A percentile compares a stretch with the other conserved stretches of the same genome.
Conservation (phyloP, 2,329 filamentous ascomycete species). For the Xylaria hypoxylon region DNA sequence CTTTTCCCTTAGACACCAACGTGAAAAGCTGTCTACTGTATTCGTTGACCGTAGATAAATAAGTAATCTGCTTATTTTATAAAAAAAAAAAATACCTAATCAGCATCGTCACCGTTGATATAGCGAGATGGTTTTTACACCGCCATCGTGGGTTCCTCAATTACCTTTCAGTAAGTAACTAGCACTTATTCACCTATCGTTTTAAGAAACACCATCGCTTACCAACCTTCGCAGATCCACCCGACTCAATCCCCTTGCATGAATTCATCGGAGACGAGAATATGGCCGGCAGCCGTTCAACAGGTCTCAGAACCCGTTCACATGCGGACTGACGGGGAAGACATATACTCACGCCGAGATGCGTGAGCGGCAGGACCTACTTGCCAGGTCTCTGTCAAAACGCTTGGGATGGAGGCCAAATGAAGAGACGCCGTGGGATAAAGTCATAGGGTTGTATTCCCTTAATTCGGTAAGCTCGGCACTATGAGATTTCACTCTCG, state of each 20-base stretch:
- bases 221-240: constrained; percentile 52
- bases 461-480: constrained; percentile 69
- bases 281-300: constrained; percentile 72
- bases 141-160: constrained; percentile 48
- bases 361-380: constrained; percentile 71
- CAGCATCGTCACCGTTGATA: background rate
- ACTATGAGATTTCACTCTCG: background rate
- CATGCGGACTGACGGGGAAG: constrained; percentile 76
- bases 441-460: constrained; percentile 77
- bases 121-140: constrained; percentile 48
- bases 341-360: constrained; percentile 72
- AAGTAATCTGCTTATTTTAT: too few species aligned
- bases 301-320: constrained; percentile 73
- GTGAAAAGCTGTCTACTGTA: background rate
- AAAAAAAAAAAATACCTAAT: background rate
- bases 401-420: constrained; percentile 78
- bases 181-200: background rate
- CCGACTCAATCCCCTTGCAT: constrained; percentile 73
- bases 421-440: constrained; percentile 79
- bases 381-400: constrained; percentile 72
- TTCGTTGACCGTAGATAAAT: background rate
- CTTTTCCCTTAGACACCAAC: background rate
- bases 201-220: background rate
- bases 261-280: constrained; percentile 78
- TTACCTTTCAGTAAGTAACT: constrained; percentile 47